Evolutionary conservation across 352 stramenopile genomes (phyloP), one percentile per base, ranked within the genome.

Genomic region (Phytopythium helicoides): DNA sequence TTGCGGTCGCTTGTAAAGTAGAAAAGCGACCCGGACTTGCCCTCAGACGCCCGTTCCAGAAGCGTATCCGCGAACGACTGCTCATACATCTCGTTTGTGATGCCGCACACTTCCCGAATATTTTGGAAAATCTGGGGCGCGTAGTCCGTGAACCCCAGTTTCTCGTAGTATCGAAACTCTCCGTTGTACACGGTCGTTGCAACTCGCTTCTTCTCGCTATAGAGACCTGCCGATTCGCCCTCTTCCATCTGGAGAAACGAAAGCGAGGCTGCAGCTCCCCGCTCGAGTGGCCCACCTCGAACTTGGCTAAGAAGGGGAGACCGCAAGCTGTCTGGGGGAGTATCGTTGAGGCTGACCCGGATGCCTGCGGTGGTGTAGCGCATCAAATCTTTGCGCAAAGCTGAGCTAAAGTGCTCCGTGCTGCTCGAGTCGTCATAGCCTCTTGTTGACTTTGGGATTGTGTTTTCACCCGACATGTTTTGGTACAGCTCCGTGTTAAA

Each of bases 11-110:
- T 92, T 6, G 85, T 90, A 47, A 93, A 95, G 72, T 95, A 95
- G 41, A 95, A 95, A 4, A 95, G 59, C 79, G 92, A 93, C 10
- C 85, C 85, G 0, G 81, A 92, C 58, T 95, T 95, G 54, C 85
- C 85, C 52, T 93, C 82, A 0, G 85, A 91, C 38, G 81, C 85
- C 33, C 78, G 81, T 45, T 94, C 85, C 25, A 89, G 60, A 11
- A 94, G 64, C n/a, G 81, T 94, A 18, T 86, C 85, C 3, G 81
- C 79, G 56, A 95, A 95, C 46, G 80, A 92, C 46, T 92, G 75
- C 57, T 91, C 82, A 58, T 92, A 93, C 68, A 76, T 74, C 48
- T 72, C 66, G 26, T 88, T 81, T 54, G 87, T 79, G 38, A 93
- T 81, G 19, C 81, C 85, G 42, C 80, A 91, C 19, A 90, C 73